Evolutionary conservation across 495 filamentous ascomycete species (phyloP).

Genomic region (Podospora australis): DNA sequence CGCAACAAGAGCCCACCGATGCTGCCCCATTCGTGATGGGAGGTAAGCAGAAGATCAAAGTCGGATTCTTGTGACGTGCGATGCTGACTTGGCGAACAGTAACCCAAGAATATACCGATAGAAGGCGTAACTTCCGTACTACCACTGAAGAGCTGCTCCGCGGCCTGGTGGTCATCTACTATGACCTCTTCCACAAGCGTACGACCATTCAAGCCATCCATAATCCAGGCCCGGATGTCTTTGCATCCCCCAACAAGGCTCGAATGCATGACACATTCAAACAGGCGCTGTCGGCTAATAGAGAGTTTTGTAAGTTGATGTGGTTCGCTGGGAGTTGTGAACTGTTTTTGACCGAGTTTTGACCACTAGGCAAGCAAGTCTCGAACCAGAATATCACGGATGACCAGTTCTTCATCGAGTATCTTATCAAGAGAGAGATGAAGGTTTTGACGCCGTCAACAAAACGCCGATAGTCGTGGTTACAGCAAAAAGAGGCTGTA

Average conservation of each 20-base stretch:
- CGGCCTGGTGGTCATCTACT: slow-evolving; percentile 17
- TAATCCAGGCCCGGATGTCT: slow-evolving; percentile 4
- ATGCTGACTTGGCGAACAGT: slow-evolving; percentile 10
- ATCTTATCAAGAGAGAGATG: slow-evolving; percentile 10
- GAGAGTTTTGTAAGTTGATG: slow-evolving; percentile 3
- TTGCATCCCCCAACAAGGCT: too few species aligned
- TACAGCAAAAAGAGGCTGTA: slow-evolving; percentile 1
- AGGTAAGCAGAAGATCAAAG: slow-evolving; percentile 6
- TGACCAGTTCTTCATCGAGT: slow-evolving; percentile 11
- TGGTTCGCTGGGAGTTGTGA: slow-evolving; percentile 4
- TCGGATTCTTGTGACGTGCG: not conserved
- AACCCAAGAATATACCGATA: not conserved
- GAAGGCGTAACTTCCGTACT: slow-evolving; percentile 11
- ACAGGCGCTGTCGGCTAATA: too few species aligned
- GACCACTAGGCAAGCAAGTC: slow-evolving; percentile 1
- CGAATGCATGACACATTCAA: too few species aligned
- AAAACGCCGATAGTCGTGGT: not conserved
- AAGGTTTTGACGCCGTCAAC: not conserved
- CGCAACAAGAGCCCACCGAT: slow-evolving; percentile 7
- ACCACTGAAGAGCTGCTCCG: slow-evolving; percentile 14
- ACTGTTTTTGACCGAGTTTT: too few species aligned
- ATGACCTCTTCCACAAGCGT: slow-evolving; percentile 14
- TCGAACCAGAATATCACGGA: slow-evolving; percentile 1
- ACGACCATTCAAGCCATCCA: slow-evolving; percentile 9
- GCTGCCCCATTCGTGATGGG: slow-evolving; percentile 5